phyloP scores from a whole-genome alignment of 306 rosid species.

The Albizia julibrissin region DNA sequence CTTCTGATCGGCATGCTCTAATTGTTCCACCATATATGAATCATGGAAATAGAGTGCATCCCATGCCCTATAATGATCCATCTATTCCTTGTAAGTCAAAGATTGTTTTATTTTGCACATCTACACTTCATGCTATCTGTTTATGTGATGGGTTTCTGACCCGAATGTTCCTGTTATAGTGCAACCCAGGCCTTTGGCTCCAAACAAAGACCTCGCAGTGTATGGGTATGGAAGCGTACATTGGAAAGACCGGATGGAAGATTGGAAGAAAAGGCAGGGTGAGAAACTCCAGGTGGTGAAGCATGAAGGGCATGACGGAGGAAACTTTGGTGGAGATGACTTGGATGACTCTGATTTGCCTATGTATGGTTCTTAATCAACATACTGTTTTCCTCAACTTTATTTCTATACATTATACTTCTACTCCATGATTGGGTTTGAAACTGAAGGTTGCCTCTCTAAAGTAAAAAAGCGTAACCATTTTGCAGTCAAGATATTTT shows the following conservation, averaged over 20 bases:
- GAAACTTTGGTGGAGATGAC: slow-evolving; percentile 55
- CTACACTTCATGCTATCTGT: slow-evolving; percentile 5
- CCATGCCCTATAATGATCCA: slow-evolving; percentile 68
- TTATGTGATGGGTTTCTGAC: slow-evolving; percentile 10
- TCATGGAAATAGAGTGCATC: slow-evolving; percentile 72
- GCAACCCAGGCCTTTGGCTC: slow-evolving; percentile 97
- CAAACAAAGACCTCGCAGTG: slow-evolving; percentile 87
- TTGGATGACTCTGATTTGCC: slow-evolving; percentile 82
- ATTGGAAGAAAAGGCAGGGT: slow-evolving; percentile 88
- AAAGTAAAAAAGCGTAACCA: neutral
- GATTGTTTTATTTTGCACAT: slow-evolving; percentile 8
- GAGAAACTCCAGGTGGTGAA: slow-evolving; percentile 91
- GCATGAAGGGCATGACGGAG: slow-evolving; percentile 73
- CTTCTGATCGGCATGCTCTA: slow-evolving; percentile 82
- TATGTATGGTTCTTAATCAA: slow-evolving; percentile 52
- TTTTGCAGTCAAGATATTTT: neutral
- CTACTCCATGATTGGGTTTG: slow-evolving; percentile 21
- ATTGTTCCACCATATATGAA: slow-evolving; percentile 77
- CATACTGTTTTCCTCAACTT: neutral
- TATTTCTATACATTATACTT: neutral
- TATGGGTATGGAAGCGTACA: slow-evolving; percentile 98
- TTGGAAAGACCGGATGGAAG: slow-evolving; percentile 98
- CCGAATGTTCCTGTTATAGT: slow-evolving; percentile 40
- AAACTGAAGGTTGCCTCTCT: neutral
- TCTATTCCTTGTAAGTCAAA: slow-evolving; percentile 62